Evolutionary conservation across 345 rosid genomes (phyloP).

Genomic region (Atalantia buxifolia): DNA sequence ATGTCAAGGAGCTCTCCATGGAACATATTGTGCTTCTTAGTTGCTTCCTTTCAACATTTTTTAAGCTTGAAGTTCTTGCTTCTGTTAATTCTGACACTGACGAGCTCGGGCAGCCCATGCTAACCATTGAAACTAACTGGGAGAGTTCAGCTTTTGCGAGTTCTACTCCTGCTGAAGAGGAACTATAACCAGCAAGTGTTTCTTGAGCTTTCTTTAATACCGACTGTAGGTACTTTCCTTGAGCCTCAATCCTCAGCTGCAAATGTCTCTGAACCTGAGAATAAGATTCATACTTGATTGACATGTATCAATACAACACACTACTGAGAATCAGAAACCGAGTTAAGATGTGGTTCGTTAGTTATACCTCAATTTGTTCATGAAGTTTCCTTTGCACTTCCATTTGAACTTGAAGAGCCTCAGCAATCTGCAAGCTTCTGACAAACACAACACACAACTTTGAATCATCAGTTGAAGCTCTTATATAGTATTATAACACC

Average conservation of each 20-base stretch:
- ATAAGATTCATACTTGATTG: conserved; percentile 8
- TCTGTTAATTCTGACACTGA: conserved; percentile 68
- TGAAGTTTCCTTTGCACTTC: conserved; percentile 91
- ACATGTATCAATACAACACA: conserved; percentile 2
- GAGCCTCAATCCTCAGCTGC: conserved; percentile 95
- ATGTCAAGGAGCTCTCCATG: conserved; percentile 83
- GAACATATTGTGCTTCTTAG: conserved; percentile 52
- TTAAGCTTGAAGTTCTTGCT: conserved; percentile 34
- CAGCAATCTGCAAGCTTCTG: conserved; percentile 70
- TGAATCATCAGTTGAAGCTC: conserved; percentile 8
- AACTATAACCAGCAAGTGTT: conserved; percentile 69
- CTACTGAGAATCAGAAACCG: neutral
- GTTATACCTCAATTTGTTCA: conserved; percentile 85
- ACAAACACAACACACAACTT: conserved; percentile 23
- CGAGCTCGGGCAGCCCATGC: conserved; percentile 45
- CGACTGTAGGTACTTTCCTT: conserved; percentile 87
- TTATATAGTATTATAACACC: neutral
- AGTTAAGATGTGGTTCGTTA: neutral
- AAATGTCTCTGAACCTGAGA: conserved; percentile 89
- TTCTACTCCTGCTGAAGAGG: conserved; percentile 57
- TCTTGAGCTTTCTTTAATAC: conserved; percentile 88
- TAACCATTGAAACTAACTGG: conserved; percentile 64
- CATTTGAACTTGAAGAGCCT: conserved; percentile 87
- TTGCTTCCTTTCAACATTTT: conserved; percentile 24
- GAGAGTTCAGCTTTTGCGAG: conserved; percentile 73